These are phyloP conservation scores for Epichloe aotearoae DNA, from an alignment of 2,329 filamentous ascomycete genomes.

Conservation along the genomic window DNA sequence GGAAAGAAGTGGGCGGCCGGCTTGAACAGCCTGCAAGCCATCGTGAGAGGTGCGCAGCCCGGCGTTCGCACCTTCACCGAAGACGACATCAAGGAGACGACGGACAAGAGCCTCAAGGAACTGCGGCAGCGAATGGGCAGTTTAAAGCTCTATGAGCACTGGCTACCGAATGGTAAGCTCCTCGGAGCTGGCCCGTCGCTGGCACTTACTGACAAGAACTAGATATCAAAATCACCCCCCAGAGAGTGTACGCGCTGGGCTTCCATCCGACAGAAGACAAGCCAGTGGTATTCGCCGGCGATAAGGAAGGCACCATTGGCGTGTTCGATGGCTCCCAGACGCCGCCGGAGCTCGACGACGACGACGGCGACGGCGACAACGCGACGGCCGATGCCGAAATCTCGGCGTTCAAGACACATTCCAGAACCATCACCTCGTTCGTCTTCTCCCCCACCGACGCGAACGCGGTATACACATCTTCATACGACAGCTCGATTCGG, in stretches of 20 bases:
- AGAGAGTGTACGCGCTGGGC: conserved; percentile 72
- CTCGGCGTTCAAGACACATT: conserved; percentile 83
- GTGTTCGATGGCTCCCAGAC: conserved; percentile 80
- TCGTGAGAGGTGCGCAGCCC: conserved; percentile 57
- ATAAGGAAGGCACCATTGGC: conserved; percentile 84
- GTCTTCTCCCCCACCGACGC: conserved; percentile 61
- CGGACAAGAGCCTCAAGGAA: conserved; percentile 59
- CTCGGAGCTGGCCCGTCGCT: too few species aligned
- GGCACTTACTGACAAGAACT: background rate
- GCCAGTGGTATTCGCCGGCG: conserved; percentile 79
- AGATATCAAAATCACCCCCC: conserved; percentile 87
- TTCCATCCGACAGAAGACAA: conserved; percentile 85
- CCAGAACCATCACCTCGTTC: conserved; percentile 76
- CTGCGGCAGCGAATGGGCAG: conserved; percentile 65
- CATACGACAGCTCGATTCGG: conserved; percentile 86
- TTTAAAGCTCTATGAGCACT: conserved; percentile 69
- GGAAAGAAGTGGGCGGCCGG: conserved; percentile 63
- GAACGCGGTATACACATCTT: conserved; percentile 69
- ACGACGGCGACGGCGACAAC: too few species aligned
- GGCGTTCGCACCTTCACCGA: conserved; percentile 75
- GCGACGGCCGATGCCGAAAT: conserved; percentile 62
- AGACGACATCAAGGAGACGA: conserved; percentile 70
- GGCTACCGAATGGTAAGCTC: conserved; percentile 56
- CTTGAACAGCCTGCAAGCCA: conserved; percentile 47
- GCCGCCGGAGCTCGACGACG: conserved; percentile 43